These are phyloP conservation scores for Dictyostelium purpureum DNA, from an alignment of 78 protist species.

Conservation along the genomic window DNA sequence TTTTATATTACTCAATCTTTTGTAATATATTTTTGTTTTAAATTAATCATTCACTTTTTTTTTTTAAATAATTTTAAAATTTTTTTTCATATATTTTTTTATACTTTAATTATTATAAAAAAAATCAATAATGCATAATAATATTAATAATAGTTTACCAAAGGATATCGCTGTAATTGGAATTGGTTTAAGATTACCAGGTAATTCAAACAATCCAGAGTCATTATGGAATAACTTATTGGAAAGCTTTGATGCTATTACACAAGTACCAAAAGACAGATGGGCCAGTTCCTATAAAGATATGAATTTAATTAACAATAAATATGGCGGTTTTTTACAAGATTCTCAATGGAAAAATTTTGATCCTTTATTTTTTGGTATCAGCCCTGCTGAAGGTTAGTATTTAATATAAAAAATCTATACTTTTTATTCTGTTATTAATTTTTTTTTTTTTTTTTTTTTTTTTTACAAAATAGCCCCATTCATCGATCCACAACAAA, in stretches of 20 bases:
- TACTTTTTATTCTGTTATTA: not conserved
- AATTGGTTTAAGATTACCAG: constrained; percentile 81
- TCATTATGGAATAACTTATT: constrained; percentile 32
- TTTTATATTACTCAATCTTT: no score
- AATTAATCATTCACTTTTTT: no score
- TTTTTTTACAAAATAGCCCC: constrained; percentile 60
- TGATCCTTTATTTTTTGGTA: constrained; percentile 63
- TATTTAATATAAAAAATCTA: no score
- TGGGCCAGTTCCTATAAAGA: constrained; percentile 29
- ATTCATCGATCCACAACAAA: constrained; percentile 93
- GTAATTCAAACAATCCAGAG: constrained; percentile 44
- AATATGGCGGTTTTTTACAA: constrained; percentile 59
- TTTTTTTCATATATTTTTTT: no score
- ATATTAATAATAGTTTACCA: not conserved
- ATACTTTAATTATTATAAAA: no score
- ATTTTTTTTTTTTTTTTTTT: not conserved
- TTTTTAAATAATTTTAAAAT: no score
- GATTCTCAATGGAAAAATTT: constrained; percentile 41
- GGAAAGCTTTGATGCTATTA: constrained; percentile 25
- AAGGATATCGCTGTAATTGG: constrained; percentile 74
- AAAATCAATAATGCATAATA: no score
- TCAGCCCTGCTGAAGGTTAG: constrained; percentile 25
- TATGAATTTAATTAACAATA: constrained; percentile 9
- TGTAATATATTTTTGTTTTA: no score
- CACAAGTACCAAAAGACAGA: constrained; percentile 21